Evolutionary conservation across 805 yeast genomes (phyloP).

Genomic region (Hanseniaspora lachancei): DNA sequence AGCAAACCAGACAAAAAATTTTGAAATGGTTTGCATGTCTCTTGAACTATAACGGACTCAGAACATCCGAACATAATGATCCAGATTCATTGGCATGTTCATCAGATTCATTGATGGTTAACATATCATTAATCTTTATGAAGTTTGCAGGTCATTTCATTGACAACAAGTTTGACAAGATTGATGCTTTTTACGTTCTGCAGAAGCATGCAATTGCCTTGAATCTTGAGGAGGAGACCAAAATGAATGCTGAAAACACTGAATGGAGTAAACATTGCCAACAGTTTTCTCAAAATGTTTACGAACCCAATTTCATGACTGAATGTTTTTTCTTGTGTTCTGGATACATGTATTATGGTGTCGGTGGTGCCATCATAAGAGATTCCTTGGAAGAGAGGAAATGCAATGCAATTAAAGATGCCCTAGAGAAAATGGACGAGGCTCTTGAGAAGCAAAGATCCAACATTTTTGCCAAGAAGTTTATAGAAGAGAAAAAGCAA

Average conservation of each 20-base stretch:
- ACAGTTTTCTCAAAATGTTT: conserved; percentile 27
- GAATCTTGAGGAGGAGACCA: conserved; percentile 68
- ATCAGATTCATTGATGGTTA: conserved; percentile 70
- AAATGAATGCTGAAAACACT: conserved; percentile 59
- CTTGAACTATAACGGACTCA: conserved; percentile 70
- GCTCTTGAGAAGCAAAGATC: conserved; percentile 34
- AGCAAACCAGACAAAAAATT: conserved; percentile 47
- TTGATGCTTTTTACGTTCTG: conserved; percentile 57
- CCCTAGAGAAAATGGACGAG: conserved; percentile 27
- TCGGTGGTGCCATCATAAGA: conserved; percentile 59
- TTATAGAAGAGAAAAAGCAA: conserved; percentile 33
- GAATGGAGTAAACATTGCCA: conserved; percentile 38
- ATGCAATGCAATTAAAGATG: conserved; percentile 34
- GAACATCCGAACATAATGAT: conserved; percentile 76
- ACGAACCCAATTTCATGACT: conserved; percentile 62
- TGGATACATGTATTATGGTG: conserved; percentile 74
- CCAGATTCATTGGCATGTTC: conserved; percentile 40
- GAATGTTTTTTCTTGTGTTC: conserved; percentile 73
- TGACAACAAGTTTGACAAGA: conserved; percentile 63
- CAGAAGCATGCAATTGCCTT: conserved; percentile 35
- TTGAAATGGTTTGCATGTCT: conserved; percentile 58
- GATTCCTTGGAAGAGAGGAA: conserved; percentile 44
- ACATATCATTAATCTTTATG: conserved; percentile 53
- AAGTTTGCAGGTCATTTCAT: conserved; percentile 74
- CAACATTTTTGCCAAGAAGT: conserved; percentile 30